Evolutionary conservation across 805 yeast species (phyloP).

Genomic region (Diddensiella santjacobensis): DNA sequence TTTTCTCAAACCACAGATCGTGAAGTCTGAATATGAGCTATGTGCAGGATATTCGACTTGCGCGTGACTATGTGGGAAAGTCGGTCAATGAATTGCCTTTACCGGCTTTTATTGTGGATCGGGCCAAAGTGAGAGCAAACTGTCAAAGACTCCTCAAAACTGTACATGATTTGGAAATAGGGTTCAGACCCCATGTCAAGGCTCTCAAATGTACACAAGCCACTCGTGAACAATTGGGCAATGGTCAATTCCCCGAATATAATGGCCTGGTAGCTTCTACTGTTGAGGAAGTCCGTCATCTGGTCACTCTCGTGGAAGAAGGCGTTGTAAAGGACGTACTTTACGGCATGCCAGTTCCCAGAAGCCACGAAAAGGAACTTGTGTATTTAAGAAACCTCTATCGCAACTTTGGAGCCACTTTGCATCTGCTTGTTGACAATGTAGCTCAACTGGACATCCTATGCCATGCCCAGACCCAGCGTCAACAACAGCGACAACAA

Average conservation of each 20-base stretch:
- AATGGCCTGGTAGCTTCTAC: slow-evolving; percentile 58
- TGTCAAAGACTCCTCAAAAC: slow-evolving; percentile 10
- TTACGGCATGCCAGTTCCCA: slow-evolving; percentile 55
- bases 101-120: slow-evolving; percentile 18
- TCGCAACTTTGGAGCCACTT: slow-evolving; percentile 15
- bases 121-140: slow-evolving; percentile 12
- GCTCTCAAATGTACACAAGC: slow-evolving; percentile 70
- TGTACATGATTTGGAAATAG: slow-evolving; percentile 4
- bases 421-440: slow-evolving; percentile 53
- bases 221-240: slow-evolving; percentile 47
- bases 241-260: slow-evolving; percentile 21
- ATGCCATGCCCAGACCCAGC: slow-evolving; percentile 32
- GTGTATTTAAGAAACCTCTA: slow-evolving; percentile 42
- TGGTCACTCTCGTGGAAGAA: slow-evolving; percentile 38
- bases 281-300: slow-evolving; percentile 56
- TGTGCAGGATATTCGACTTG: slow-evolving; percentile 16
- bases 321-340: slow-evolving; percentile 47
- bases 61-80: slow-evolving; percentile 17
- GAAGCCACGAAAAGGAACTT: slow-evolving; percentile 36
- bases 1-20: background rate
- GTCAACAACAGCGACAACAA: slow-evolving; percentile 5
- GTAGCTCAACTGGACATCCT: slow-evolving; percentile 51
- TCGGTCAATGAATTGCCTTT: slow-evolving; percentile 12
- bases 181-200: slow-evolving; percentile 64
- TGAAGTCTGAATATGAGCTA: slow-evolving; percentile 12